These are phyloP conservation scores for Laguncularia racemosa DNA, from an alignment of 345 rosid genomes.

Conservation along the genomic window DNA sequence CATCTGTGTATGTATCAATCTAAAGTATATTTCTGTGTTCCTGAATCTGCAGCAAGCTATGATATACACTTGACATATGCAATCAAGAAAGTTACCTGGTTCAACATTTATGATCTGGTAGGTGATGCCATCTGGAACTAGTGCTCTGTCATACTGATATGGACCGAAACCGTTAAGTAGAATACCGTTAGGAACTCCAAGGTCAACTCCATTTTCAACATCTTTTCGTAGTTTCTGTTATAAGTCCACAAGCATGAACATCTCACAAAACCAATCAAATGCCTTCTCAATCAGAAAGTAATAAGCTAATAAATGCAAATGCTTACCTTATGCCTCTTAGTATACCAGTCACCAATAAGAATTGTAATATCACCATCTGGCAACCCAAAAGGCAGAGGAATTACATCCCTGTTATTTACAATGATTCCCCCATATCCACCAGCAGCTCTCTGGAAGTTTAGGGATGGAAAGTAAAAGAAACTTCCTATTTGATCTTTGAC, in stretches of 20 bases:
- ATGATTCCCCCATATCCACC: conserved; percentile 82
- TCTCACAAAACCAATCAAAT: background rate
- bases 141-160: conserved; percentile 43
- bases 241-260: conserved; percentile 1
- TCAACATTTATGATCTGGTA: conserved; percentile 66
- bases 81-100: conserved; percentile 44
- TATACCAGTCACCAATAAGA: conserved; percentile 74
- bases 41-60: background rate
- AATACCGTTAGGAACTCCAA: conserved; percentile 74
- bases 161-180: conserved; percentile 83
- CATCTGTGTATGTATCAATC: no score
- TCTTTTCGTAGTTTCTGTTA: conserved; percentile 68
- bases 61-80: background rate
- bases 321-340: conserved; percentile 70
- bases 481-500: conserved; percentile 88
- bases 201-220: conserved; percentile 45
- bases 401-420: conserved; percentile 56
- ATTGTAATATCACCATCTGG: conserved; percentile 77
- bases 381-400: conserved; percentile 50
- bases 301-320: background rate
- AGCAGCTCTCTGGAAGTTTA: conserved; percentile 58
- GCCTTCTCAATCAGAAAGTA: conserved; percentile 7
- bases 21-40: no score
- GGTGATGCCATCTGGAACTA: conserved; percentile 44
- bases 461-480: conserved; percentile 72